Conservation (phyloP, 768 basidiomycete genomes). For the Gymnopilus junonius region DNA sequence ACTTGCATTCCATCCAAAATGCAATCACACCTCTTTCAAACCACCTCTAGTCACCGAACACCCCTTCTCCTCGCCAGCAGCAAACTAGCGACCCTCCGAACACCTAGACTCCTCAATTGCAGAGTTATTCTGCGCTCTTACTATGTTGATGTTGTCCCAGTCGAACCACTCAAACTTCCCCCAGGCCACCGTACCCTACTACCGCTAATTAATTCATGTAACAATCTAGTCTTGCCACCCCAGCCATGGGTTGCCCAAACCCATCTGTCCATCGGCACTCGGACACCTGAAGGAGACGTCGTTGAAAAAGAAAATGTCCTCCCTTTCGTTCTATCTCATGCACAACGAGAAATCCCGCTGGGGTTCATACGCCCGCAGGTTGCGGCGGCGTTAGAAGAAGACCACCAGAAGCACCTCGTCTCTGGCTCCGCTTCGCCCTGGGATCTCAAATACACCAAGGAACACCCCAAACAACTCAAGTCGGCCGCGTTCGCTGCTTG, state of each 20-base stretch:
- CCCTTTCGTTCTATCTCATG: constrained; percentile 31
- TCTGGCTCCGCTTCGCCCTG: constrained; percentile 33
- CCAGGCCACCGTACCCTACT: constrained; percentile 28
- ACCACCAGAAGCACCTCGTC: constrained; percentile 32
- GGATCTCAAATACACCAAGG: constrained; percentile 29
- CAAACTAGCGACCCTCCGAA: neutral
- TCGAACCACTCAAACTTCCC: constrained; percentile 25
- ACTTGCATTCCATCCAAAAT: neutral
- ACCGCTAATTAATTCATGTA: constrained; percentile 30
- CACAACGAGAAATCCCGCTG: constrained; percentile 23
- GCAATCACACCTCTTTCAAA: constrained; percentile 1
- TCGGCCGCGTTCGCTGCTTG: constrained; percentile 36
- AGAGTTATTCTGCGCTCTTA: constrained; percentile 13
- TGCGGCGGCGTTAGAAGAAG: constrained; percentile 31
- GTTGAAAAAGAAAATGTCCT: constrained; percentile 29
- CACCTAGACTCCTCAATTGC: neutral
- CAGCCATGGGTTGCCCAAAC: constrained; percentile 20
- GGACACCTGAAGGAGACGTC: constrained; percentile 22
- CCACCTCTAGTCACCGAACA: neutral
- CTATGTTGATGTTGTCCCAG: constrained; percentile 20
- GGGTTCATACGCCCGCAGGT: constrained; percentile 33
- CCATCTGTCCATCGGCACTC: constrained; percentile 21
- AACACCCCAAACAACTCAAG: constrained; percentile 17
- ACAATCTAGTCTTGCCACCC: constrained; percentile 31
- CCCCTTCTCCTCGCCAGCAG: neutral